Percentiles rank a stretch among this genome's conserved stretches.
Evolutionary conservation across 1,284 basidiomycete species (phyloP).

Genomic region (Apiotrichum sp.): DNA sequence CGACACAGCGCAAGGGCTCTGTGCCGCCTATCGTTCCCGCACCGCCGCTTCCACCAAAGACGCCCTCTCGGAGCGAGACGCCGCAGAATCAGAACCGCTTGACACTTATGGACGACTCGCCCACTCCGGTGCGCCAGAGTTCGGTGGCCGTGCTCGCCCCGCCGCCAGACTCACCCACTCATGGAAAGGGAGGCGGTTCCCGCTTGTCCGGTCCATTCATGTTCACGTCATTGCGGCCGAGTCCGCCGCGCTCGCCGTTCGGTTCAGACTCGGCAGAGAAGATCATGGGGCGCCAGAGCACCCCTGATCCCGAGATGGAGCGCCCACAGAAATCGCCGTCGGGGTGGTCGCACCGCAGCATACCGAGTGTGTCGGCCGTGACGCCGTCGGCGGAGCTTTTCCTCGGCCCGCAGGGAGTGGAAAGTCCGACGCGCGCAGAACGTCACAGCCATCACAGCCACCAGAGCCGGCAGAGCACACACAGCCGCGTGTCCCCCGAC

Average conservation of each 20-base stretch:
- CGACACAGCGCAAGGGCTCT: too few relatives aligned
- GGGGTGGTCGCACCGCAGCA: background rate
- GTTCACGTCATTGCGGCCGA: background rate
- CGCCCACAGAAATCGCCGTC: background rate
- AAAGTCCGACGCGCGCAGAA: background rate
- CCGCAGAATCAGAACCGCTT: background rate
- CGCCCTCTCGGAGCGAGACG: background rate
- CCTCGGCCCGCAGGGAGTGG: background rate
- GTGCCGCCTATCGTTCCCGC: too few relatives aligned
- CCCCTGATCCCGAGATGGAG: background rate
- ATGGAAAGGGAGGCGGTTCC: background rate
- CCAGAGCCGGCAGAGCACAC: background rate
- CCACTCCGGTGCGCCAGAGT: constrained; percentile 12
- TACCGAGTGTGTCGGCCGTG: background rate
- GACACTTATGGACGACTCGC: constrained; percentile 20
- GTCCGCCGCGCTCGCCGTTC: background rate
- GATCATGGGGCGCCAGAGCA: background rate
- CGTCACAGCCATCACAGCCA: too few relatives aligned
- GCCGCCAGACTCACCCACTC: background rate
- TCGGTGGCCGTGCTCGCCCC: constrained; percentile 12
- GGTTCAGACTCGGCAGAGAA: background rate
- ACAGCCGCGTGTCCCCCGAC: constrained; percentile 1
- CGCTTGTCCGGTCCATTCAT: background rate
- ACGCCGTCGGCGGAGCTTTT: background rate
- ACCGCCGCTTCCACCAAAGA: background rate